Conservation (phyloP, 805 yeast species). For the Saccharomyces mikatae region DNA sequence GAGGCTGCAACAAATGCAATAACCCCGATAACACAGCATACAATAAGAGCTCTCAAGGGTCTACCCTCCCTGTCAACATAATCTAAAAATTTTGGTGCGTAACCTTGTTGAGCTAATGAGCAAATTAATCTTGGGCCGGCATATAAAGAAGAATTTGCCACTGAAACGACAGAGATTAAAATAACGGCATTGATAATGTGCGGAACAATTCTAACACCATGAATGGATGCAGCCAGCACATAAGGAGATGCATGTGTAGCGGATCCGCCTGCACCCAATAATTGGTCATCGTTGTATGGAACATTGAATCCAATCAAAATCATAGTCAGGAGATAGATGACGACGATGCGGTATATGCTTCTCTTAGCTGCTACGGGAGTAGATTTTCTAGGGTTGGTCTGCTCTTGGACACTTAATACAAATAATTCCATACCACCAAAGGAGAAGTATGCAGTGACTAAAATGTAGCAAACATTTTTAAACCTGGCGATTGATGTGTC, state of each 20-base stretch:
- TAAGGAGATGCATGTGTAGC: conserved; percentile 62
- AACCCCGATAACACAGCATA: conserved; percentile 45
- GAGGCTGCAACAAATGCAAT: conserved; percentile 55
- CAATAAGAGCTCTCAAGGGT: conserved; percentile 47
- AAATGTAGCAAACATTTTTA: conserved; percentile 58
- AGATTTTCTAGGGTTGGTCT: conserved; percentile 48
- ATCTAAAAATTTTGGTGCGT: conserved; percentile 48
- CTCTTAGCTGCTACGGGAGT: conserved; percentile 60
- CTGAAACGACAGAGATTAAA: conserved; percentile 63
- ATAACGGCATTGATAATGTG: conserved; percentile 69
- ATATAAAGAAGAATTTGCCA: conserved; percentile 67
- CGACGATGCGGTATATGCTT: conserved; percentile 54
- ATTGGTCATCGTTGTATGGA: conserved; percentile 45
- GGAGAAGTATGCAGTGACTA: conserved; percentile 55
- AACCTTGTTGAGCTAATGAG: conserved; percentile 62
- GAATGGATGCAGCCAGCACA: conserved; percentile 59
- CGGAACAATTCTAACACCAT: conserved; percentile 58
- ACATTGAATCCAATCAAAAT: conserved; percentile 52
- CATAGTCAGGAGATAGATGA: conserved; percentile 49
- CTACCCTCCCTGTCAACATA: conserved; percentile 52
- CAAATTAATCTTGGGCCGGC: conserved; percentile 67
- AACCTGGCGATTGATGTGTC: conserved; percentile 33
- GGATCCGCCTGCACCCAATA: conserved; percentile 43
- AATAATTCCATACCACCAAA: conserved; percentile 61
- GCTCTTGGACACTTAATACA: conserved; percentile 62